Base-by-base conservation (phyloP, 805 yeast genomes). In the Pichia gijzeniarum region DNA sequence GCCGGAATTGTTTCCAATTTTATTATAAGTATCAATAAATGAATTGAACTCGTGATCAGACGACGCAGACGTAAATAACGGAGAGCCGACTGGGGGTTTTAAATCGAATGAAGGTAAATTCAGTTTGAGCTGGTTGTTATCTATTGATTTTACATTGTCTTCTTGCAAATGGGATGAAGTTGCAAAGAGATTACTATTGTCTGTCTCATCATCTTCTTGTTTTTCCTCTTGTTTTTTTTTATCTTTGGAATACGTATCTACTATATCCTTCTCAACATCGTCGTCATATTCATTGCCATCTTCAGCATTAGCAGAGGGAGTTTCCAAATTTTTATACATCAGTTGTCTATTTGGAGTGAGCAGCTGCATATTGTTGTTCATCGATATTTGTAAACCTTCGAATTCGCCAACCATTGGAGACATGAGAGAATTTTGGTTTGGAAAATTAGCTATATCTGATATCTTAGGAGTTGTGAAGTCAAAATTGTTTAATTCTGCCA, bases 381-480 rank as follows among this genome's bases (percentile, higher is more conserved):
- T 33, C 17, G 40, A 27, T n/a, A 41, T 33, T 13, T 46, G 40
- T 37, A 38, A 39, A 22, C 52, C 50, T 42, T 51, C 54, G 36
- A 48, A 51, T 32, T 44, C 35, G 2, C 54, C 54, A 35, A 51
- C 17, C 52, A 51, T 48, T 30, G 54, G 52, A 14, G 47, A 35
- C 10, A 44, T 13, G 6, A 14, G 5, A 2, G 28, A 12, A 6
- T 12, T 10, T 25, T 30, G 14, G 14, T 22, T 18, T 14, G 12
- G 21, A 28, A 18, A 35, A 20, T 12, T 5, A 35, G 20, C 16
- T 17, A 14, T n/a, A 19, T 33, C 31, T 7, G 30, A 6, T 34
- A 44, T 3, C 18, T 22, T 30, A 10, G 47, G 43, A n/a, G 42
- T 44, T 12, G 42, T 14, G 17, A 44, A 44, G 9, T 49, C 28